These are phyloP conservation scores for Termitomyces eurrhizus DNA, from an alignment of 768 basidiomycete genomes.

Conservation along the genomic window DNA sequence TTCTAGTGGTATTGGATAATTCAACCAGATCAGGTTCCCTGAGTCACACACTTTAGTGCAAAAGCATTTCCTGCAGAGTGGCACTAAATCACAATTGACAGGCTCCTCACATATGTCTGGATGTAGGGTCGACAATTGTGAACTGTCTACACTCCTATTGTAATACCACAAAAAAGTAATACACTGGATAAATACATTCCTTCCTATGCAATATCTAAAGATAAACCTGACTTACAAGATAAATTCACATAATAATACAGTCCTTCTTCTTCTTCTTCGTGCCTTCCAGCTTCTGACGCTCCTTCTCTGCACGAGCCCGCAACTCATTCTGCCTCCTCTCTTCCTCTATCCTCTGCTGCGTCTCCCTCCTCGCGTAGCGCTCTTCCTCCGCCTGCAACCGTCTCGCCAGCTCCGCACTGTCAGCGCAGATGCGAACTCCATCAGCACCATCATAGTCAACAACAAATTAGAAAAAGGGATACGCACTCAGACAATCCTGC, in stretches of 20 bases:
- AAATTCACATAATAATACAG: constrained; percentile 56
- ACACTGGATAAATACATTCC: background rate
- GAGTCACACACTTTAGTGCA: too few relatives aligned
- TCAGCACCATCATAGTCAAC: background rate
- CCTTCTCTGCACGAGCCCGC: constrained; percentile 24
- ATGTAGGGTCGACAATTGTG: too few relatives aligned
- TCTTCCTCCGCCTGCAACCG: constrained; percentile 85
- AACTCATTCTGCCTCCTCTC: constrained; percentile 22
- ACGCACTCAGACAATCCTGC: constrained; percentile 58
- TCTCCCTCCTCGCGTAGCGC: constrained; percentile 37
- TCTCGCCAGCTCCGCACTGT: constrained; percentile 64
- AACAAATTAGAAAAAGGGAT: background rate
- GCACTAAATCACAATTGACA: too few relatives aligned
- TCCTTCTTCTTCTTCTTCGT: constrained; percentile 47
- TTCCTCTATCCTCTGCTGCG: constrained; percentile 25
- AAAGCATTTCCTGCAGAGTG: too few relatives aligned
- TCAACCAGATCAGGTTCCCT: too few relatives aligned
- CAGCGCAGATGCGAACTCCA: background rate
- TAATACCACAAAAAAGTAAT: too few relatives aligned
- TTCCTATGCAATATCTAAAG: constrained; percentile 3
- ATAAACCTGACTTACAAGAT: background rate
- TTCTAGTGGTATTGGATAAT: too few relatives aligned
- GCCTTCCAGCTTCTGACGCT: constrained; percentile 23
- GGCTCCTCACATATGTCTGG: too few relatives aligned
- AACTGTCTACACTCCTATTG: too few relatives aligned